These are phyloP conservation scores for Lumnitzera littorea DNA, from an alignment of 345 rosid species.

Conservation along the genomic window DNA sequence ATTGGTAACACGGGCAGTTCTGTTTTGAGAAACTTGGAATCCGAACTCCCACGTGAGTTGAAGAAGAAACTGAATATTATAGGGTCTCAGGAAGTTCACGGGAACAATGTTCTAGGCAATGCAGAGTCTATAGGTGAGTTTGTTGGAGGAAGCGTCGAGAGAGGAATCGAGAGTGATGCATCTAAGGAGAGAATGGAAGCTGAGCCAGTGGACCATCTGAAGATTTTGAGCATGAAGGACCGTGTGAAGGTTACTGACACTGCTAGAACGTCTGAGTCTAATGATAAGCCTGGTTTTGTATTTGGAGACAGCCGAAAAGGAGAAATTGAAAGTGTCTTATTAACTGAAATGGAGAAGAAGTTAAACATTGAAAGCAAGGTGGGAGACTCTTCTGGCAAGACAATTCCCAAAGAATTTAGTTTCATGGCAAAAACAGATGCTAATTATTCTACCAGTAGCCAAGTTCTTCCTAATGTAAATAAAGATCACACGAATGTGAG, in stretches of 20 bases:
- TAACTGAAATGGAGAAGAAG: slow-evolving; percentile 51
- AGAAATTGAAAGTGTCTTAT: slow-evolving; percentile 34
- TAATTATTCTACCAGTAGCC: slow-evolving; percentile 16
- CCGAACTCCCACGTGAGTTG: slow-evolving; percentile 36
- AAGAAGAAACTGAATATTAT: slow-evolving; percentile 43
- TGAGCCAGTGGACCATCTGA: slow-evolving; percentile 37
- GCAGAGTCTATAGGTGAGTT: slow-evolving; percentile 2
- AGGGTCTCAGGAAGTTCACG: slow-evolving; percentile 9
- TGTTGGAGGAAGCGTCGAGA: slow-evolving; percentile 7
- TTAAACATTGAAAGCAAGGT: slow-evolving; percentile 31
- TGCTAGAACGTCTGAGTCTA: slow-evolving; percentile 4
- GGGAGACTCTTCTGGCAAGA: slow-evolving; percentile 22
- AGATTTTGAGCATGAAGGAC: slow-evolving; percentile 37
- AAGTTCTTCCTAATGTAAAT: slow-evolving; percentile 19
- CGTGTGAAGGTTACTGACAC: slow-evolving; percentile 1
- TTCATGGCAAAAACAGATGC: slow-evolving; percentile 27
- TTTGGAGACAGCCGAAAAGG: slow-evolving; percentile 22
- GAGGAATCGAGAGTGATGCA: slow-evolving; percentile 12
- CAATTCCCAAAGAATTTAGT: slow-evolving; percentile 20
- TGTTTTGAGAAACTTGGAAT: slow-evolving; percentile 16
- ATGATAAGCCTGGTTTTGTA: slow-evolving; percentile 13
- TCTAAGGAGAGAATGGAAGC: slow-evolving; percentile 20
- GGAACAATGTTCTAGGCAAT: slow-evolving; percentile 1
- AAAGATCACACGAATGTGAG: slow-evolving; percentile 8
- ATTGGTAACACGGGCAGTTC: slow-evolving; percentile 16